phyloP scores from a whole-genome alignment of 139 green algal genomes.

The Volvox reticuliferus region DNA sequence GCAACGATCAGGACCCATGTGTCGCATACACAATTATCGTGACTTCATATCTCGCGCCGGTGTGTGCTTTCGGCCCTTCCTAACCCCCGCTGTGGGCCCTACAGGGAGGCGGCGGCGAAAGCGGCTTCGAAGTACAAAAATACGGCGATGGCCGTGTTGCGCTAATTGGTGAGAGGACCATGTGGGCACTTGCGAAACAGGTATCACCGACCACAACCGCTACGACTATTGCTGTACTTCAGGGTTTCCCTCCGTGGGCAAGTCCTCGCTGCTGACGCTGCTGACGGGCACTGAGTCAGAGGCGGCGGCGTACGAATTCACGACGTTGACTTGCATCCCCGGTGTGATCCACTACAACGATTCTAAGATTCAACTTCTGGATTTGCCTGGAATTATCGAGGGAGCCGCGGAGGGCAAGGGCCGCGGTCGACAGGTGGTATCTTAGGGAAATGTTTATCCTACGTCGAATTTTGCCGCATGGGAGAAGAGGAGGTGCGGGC shows the following conservation, averaged over 20 bases:
- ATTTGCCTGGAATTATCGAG: constrained; percentile 99
- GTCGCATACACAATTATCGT: no score
- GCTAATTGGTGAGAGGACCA: constrained; percentile 83
- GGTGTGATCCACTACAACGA: constrained; percentile 99
- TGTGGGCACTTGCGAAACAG: neutral
- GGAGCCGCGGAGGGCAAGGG: constrained; percentile 96
- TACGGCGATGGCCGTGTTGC: constrained; percentile 96
- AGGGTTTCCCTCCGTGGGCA: constrained; percentile 97
- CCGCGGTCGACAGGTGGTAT: constrained; percentile 83
- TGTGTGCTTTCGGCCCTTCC: no score
- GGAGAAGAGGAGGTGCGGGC: neutral
- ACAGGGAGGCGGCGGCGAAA: constrained; percentile 73
- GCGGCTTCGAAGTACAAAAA: constrained; percentile 98
- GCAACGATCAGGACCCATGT: no score
- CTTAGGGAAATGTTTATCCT: no score
- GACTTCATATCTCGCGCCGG: no score
- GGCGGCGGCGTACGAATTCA: constrained; percentile 98
- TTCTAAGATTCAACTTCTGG: constrained; percentile 99
- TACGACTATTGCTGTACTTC: neutral
- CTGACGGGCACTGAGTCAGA: constrained; percentile 93
- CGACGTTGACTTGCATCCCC: constrained; percentile 98
- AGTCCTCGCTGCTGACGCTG: constrained; percentile 96
- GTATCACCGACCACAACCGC: neutral
- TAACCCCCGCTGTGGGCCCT: no score
- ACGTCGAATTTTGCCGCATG: no score